Evolutionary conservation across 352 stramenopile genomes (phyloP).

Genomic region (Globisporangium ultimum): DNA sequence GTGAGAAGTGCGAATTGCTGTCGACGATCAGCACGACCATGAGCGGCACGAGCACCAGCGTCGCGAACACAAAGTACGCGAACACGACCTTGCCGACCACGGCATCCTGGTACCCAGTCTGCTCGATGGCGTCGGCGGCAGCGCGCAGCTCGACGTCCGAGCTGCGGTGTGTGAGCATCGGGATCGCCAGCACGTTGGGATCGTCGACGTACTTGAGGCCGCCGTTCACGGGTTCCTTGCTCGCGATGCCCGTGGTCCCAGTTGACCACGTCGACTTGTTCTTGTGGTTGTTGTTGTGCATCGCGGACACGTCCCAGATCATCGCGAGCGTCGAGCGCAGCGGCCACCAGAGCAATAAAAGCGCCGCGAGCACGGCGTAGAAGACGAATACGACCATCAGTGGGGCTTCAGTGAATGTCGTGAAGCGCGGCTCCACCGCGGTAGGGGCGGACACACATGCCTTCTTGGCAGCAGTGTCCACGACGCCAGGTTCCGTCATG

Average conservation of each 20-base stretch:
- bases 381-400: conserved; percentile 12
- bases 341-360: conserved; percentile 16
- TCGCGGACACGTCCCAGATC: conserved; percentile 6
- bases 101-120: conserved; percentile 19
- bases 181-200: conserved; percentile 11
- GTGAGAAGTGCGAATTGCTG: conserved; percentile 13
- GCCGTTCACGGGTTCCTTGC: background rate
- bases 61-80: conserved; percentile 10
- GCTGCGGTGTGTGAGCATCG: conserved; percentile 14
- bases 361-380: conserved; percentile 8
- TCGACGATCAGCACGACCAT: conserved; percentile 15
- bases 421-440: conserved; percentile 1
- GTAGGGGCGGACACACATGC: conserved; percentile 1
- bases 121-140: conserved; percentile 9
- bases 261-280: background rate
- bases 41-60: conserved; percentile 9
- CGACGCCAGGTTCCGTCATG: conserved; percentile 6
- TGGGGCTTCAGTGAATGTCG: conserved; percentile 12
- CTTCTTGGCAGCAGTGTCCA: conserved; percentile 9
- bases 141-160: conserved; percentile 11
- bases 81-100: conserved; percentile 12
- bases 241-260: background rate
- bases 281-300: conserved; percentile 1
- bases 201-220: conserved; percentile 5
- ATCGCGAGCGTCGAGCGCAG: conserved; percentile 8